Conservation (phyloP, 371 early-diverging fungal genomes). For the Sporodiniella umbellata region DNA sequence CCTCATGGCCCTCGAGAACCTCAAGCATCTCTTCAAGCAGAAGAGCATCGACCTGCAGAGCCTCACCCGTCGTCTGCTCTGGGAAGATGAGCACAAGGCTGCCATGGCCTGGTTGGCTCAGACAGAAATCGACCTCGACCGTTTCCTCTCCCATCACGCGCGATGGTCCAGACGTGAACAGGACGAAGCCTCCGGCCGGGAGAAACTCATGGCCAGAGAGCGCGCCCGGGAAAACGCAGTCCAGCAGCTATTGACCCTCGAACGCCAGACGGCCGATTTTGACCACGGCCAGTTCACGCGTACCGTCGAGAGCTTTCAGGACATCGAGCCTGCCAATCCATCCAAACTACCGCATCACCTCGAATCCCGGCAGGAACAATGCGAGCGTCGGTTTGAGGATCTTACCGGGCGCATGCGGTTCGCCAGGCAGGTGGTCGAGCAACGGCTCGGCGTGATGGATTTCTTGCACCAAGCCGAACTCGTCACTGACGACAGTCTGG, state of each 20-base stretch:
- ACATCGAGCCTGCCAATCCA: slow-evolving; percentile 34
- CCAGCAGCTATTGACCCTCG: slow-evolving; percentile 25
- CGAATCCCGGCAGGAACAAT: slow-evolving; percentile 30
- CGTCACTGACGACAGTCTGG: slow-evolving; percentile 11
- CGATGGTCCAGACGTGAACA: slow-evolving; percentile 23
- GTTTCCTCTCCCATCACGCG: slow-evolving; percentile 28
- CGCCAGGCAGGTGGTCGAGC: slow-evolving; percentile 43
- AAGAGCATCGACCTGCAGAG: slow-evolving; percentile 36
- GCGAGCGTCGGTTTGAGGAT: slow-evolving; percentile 35
- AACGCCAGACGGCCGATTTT: slow-evolving; percentile 33
- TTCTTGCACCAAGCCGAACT: slow-evolving; percentile 32
- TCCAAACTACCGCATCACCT: slow-evolving; percentile 37
- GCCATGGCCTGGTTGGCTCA: slow-evolving; percentile 30
- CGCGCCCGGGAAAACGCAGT: slow-evolving; percentile 27
- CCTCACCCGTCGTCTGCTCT: slow-evolving; percentile 34
- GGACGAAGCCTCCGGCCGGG: slow-evolving; percentile 8
- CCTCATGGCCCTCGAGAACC: slow-evolving; percentile 38
- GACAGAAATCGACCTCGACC: slow-evolving; percentile 26
- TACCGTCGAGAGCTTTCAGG: slow-evolving; percentile 39
- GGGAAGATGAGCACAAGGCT: slow-evolving; percentile 44
- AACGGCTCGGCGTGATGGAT: slow-evolving; percentile 43
- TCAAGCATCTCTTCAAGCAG: slow-evolving; percentile 32
- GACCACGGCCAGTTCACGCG: slow-evolving; percentile 40
- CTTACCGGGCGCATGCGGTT: slow-evolving; percentile 34
- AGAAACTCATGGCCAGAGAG: slow-evolving; percentile 20